Percentiles rank a stretch among this genome's conserved stretches.
Evolutionary conservation across 768 basidiomycete genomes (phyloP).

Genomic region (Rhizopogon sp.): DNA sequence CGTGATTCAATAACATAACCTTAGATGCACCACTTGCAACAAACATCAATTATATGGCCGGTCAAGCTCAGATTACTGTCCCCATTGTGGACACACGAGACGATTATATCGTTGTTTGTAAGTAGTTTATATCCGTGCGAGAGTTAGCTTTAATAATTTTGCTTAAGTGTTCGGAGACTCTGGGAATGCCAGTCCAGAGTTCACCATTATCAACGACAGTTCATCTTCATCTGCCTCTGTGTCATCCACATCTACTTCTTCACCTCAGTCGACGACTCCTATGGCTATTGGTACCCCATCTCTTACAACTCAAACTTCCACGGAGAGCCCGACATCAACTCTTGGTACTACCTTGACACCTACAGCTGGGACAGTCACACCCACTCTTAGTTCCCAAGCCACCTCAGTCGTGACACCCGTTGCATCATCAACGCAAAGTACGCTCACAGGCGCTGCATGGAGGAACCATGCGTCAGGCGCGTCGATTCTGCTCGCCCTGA

Average conservation of each 20-base stretch:
- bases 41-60: slow-evolving; percentile 25
- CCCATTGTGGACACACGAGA: slow-evolving; percentile 27
- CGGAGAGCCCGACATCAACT: neutral
- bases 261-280: neutral
- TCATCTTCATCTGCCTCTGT: slow-evolving; percentile 30
- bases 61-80: slow-evolving; percentile 29
- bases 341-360: neutral
- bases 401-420: slow-evolving; percentile 6
- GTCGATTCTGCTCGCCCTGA: slow-evolving; percentile 13
- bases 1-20: neutral
- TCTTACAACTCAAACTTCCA: neutral
- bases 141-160: neutral
- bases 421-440: slow-evolving; percentile 13
- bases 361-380: neutral
- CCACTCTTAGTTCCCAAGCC: neutral
- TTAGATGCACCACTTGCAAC: slow-evolving; percentile 31
- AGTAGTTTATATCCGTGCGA: slow-evolving; percentile 10
- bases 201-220: slow-evolving; percentile 52
- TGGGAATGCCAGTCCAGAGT: slow-evolving; percentile 34
- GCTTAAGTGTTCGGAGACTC: slow-evolving; percentile 34
- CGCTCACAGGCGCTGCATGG: slow-evolving; percentile 16
- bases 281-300: slow-evolving; percentile 7
- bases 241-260: slow-evolving; percentile 5
- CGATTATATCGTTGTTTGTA: slow-evolving; percentile 33
- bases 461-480: slow-evolving; percentile 13